Conservation (phyloP, 164 flowering plant species). For the Dillenia turbinata region DNA sequence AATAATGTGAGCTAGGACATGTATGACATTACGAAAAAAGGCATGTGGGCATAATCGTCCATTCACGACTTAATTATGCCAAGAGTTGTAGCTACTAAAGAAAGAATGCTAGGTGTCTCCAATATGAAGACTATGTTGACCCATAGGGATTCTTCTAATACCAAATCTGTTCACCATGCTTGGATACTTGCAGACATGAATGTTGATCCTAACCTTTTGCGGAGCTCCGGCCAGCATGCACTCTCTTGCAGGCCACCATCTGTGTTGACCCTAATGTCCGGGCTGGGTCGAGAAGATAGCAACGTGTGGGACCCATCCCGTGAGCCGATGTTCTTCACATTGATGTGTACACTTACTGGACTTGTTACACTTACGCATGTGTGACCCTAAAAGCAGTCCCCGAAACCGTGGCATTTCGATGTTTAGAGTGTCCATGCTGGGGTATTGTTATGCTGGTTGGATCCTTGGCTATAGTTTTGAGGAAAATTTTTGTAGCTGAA, state of each 20-base stretch:
- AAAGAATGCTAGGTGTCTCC: conserved; percentile 61
- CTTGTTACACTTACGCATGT: conserved; percentile 53
- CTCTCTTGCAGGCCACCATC: conserved; percentile 66
- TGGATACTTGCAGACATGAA: conserved; percentile 72
- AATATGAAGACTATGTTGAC: conserved; percentile 58
- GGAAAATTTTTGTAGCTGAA: conserved; percentile 62
- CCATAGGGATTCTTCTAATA: conserved; percentile 74
- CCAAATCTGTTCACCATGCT: conserved; percentile 71
- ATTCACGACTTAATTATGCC: conserved; percentile 41
- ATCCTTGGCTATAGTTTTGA: conserved; percentile 45
- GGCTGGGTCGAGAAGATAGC: conserved; percentile 73
- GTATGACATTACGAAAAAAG: background rate
- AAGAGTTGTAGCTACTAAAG: conserved; percentile 35
- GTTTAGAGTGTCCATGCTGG: conserved; percentile 35
- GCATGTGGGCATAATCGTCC: conserved; percentile 3
- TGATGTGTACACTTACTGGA: conserved; percentile 48
- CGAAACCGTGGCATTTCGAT: conserved; percentile 18
- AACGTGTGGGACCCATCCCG: conserved; percentile 67
- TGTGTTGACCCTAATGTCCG: conserved; percentile 69
- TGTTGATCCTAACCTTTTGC: conserved; percentile 35
- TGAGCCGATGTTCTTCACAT: conserved; percentile 55
- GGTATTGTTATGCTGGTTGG: conserved; percentile 49
- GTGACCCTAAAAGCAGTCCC: conserved; percentile 55
- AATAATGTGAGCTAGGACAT: too few relatives aligned
- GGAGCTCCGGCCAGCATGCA: conserved; percentile 38